These are phyloP conservation scores for Setaria italica DNA, from an alignment of 202 grass and related monocot species.

Conservation along the genomic window DNA sequence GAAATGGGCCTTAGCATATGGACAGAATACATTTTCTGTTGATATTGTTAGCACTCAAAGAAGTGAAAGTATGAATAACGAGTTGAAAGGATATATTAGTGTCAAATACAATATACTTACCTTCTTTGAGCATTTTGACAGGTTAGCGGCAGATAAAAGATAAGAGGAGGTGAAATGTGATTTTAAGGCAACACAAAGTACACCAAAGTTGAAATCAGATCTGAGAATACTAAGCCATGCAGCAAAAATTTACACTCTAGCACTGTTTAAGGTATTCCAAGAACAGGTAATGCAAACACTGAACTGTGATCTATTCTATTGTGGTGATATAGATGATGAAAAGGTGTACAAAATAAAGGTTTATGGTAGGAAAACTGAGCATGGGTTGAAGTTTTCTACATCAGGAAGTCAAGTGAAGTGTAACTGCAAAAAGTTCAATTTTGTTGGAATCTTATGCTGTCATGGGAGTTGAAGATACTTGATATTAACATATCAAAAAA, in stretches of 20 bases:
- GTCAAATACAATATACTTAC: conserved; percentile 23
- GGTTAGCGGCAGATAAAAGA: too few species aligned
- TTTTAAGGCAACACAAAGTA: too few species aligned
- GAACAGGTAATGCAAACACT: background rate
- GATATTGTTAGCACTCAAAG: conserved; percentile 26
- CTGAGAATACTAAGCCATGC: background rate
- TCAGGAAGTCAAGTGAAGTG: background rate
- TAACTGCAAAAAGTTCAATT: background rate
- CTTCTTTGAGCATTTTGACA: background rate
- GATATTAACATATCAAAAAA: too few species aligned
- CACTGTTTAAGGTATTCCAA: background rate
- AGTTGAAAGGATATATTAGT: background rate
- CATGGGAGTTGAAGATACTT: too few species aligned
- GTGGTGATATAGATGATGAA: background rate
- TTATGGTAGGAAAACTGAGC: background rate
- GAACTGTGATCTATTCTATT: background rate
- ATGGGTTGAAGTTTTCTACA: background rate
- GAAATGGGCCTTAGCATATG: conserved; percentile 8
- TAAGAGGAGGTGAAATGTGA: too few species aligned
- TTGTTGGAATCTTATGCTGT: too few species aligned
- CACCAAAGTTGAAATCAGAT: too few species aligned
- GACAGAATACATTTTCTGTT: conserved; percentile 11
- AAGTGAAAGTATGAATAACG: conserved; percentile 39
- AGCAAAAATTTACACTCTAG: conserved; percentile 5
- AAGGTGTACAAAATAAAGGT: conserved; percentile 1